Percentiles rank a stretch among this genome's conserved stretches.
phyloP scores from a whole-genome alignment of 2,329 filamentous ascomycete genomes.

The Curvularia sp. region DNA sequence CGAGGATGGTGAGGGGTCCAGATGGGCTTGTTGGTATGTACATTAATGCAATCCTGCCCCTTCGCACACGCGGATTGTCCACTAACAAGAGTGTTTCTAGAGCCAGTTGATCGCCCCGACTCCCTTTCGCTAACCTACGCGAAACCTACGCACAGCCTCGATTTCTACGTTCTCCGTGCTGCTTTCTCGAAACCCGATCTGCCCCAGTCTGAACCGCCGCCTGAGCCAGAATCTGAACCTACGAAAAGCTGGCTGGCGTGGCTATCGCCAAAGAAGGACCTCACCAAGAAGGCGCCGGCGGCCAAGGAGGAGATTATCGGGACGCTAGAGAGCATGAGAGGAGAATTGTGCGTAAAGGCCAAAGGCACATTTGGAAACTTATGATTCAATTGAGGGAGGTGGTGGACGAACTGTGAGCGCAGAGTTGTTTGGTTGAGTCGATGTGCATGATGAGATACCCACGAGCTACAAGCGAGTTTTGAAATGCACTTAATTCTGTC shows the following conservation, averaged over 20 bases:
- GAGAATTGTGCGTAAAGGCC: constrained; percentile 57
- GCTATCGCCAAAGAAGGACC: constrained; percentile 46
- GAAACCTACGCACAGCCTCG: constrained; percentile 64
- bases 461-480: constrained; percentile 1
- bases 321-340: constrained; percentile 63
- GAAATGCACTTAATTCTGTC: neutral
- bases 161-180: constrained; percentile 69
- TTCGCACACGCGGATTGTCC: neutral
- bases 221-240: constrained; percentile 33
- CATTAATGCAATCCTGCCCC: neutral
- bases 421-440: neutral
- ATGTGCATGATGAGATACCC: constrained; percentile 4
- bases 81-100: constrained; percentile 20
- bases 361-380: constrained; percentile 9
- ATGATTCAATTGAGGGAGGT: neutral
- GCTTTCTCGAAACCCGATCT: constrained; percentile 47
- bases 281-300: constrained; percentile 54
- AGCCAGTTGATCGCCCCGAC: constrained; percentile 42
- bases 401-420: neutral
- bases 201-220: constrained; percentile 34
- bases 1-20: constrained; percentile 68
- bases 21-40: constrained; percentile 38
- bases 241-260: constrained; percentile 42
- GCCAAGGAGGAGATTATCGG: constrained; percentile 58
- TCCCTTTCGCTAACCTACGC: constrained; percentile 65